Percentiles rank a stretch among this genome's conserved stretches.
Conservation (phyloP, 768 basidiomycete genomes). For the Vararia minispora region DNA sequence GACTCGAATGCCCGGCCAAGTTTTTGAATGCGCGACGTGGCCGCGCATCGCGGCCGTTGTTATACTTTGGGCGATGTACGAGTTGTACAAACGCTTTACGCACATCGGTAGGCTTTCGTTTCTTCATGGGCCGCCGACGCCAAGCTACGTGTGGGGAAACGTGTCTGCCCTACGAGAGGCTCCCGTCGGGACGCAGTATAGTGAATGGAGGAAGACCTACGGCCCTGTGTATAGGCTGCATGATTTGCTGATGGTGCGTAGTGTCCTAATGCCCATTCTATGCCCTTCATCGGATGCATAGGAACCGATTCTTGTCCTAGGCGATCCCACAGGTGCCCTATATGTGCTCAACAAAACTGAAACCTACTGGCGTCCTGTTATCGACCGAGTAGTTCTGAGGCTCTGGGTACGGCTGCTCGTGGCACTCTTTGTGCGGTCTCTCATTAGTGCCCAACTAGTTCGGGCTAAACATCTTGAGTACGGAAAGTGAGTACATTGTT, state of each 20-base stretch:
- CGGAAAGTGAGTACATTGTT: no score
- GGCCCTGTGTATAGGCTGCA: slow-evolving; percentile 3
- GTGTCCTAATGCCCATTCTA: no score
- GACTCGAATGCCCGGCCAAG: no score
- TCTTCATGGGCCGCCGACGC: no score
- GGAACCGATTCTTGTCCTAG: slow-evolving; percentile 4
- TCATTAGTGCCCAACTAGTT: background rate
- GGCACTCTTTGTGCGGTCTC: background rate
- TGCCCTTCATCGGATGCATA: background rate
- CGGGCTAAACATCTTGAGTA: no score
- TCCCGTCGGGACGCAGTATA: background rate
- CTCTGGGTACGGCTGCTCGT: background rate
- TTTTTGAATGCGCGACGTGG: no score
- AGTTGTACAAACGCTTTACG: no score
- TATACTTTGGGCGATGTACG: no score
- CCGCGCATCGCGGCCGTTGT: no score
- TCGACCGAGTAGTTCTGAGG: background rate
- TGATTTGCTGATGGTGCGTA: slow-evolving; percentile 2
- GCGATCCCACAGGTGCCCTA: slow-evolving; percentile 4
- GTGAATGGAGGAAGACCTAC: background rate
- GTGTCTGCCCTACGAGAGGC: background rate
- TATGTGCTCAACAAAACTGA: slow-evolving; percentile 1
- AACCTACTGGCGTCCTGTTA: background rate
- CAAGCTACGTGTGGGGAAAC: background rate
- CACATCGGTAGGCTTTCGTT: no score